Percentiles rank a stretch among this genome's conserved stretches.
phyloP scores from a whole-genome alignment of 2,329 filamentous ascomycete species.

The Neoscytalidium dimidiatum region DNA sequence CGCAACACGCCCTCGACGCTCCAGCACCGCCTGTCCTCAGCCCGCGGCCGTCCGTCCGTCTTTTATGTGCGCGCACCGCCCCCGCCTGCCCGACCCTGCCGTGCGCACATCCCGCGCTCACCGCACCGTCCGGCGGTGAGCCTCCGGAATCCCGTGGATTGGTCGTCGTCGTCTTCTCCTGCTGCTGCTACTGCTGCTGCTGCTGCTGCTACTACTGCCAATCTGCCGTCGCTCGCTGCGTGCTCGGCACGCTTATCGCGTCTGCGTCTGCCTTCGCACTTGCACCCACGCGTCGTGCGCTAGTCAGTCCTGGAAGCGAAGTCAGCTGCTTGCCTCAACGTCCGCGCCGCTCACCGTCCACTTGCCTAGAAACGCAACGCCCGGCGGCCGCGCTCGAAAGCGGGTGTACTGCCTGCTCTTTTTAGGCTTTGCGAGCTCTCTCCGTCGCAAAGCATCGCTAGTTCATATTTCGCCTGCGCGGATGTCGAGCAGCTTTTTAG shows the following conservation, averaged over 20 bases:
- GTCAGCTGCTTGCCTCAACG: background rate
- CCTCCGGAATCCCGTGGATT: background rate
- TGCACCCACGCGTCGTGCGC: too few relatives aligned
- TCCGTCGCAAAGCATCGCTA: conserved; percentile 12
- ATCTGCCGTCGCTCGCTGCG: too few relatives aligned
- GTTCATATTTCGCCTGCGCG: conserved; percentile 20
- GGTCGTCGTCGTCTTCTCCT: background rate
- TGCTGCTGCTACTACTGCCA: too few relatives aligned
- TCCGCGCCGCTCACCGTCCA: background rate
- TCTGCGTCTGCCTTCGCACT: too few relatives aligned
- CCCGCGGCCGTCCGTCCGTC: conserved; percentile 16
- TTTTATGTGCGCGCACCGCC: conserved; percentile 23
- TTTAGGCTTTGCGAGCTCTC: conserved; percentile 20
- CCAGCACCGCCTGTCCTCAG: conserved; percentile 19
- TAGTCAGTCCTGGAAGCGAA: background rate
- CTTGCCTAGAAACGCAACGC: conserved; percentile 11
- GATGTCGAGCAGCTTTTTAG: conserved; percentile 19
- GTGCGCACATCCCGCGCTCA: background rate
- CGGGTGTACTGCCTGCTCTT: conserved; percentile 7
- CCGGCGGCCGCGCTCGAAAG: background rate
- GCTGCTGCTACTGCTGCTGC: too few relatives aligned
- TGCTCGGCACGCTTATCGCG: background rate
- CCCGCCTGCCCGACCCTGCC: conserved; percentile 1
- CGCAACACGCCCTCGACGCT: conserved; percentile 28
- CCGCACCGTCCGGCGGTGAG: conserved; percentile 10